A percentile compares a stretch with the other conserved stretches of the same genome.
These are phyloP conservation scores for Salvia splendens DNA, from an alignment of 257 asterid species.

Conservation along the genomic window DNA sequence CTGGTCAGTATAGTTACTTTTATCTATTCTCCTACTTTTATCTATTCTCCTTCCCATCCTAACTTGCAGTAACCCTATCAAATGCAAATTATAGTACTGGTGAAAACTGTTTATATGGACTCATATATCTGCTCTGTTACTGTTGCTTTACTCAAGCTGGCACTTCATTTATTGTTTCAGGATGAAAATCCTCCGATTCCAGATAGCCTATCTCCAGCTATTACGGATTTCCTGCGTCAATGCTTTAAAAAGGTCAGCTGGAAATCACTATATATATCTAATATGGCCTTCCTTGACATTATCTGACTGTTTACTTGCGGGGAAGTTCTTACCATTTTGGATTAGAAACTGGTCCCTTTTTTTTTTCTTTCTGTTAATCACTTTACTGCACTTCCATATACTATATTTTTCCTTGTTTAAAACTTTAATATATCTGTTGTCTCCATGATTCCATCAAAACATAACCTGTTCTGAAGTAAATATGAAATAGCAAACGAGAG, in stretches of 20 bases:
- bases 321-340: neutral
- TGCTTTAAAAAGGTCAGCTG: conserved; percentile 71
- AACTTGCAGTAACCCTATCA: neutral
- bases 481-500: too few species aligned
- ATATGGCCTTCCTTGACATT: conserved; percentile 15
- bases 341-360: neutral
- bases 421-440: too few species aligned
- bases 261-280: conserved; percentile 22
- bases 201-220: conserved; percentile 59
- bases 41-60: conserved; percentile 6
- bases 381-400: too few species aligned
- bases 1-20: conserved; percentile 12
- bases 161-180: conserved; percentile 42
- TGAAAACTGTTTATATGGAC: conserved; percentile 14
- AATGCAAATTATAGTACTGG: neutral
- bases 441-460: too few species aligned
- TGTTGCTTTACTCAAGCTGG: conserved; percentile 28
- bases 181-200: conserved; percentile 76
- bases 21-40: neutral
- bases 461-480: too few species aligned
- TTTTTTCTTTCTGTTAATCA: neutral
- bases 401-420: too few species aligned
- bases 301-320: conserved; percentile 2
- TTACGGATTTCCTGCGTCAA: conserved; percentile 64
- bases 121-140: conserved; percentile 18